phyloP scores from a whole-genome alignment of 2,329 filamentous ascomycete genomes.

The Epichloe sp. region DNA sequence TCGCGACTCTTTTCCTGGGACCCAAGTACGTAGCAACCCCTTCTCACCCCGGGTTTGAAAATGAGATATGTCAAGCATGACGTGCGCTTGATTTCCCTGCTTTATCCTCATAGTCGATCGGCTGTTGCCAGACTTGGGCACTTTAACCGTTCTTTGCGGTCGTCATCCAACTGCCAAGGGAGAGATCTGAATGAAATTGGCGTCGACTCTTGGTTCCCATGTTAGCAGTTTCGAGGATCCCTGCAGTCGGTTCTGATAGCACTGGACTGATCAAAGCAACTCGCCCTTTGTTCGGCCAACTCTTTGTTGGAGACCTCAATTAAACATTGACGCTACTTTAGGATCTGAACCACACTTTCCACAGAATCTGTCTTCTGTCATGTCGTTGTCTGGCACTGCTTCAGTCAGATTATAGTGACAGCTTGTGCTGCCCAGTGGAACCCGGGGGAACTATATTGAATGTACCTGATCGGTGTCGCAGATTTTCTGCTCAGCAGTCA shows the following conservation, averaged over 20 bases:
- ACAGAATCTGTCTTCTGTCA: not conserved
- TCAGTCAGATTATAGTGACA: not conserved
- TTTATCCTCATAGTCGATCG: not conserved
- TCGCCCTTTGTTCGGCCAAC: not conserved
- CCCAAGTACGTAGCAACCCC: too few relatives aligned
- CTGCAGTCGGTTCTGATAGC: not conserved
- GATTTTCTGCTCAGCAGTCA: not conserved
- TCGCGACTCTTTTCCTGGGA: too few relatives aligned
- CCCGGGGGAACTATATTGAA: not conserved
- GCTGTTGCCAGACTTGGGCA: not conserved
- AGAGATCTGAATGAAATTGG: not conserved
- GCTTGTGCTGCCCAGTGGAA: not conserved
- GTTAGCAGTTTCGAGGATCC: not conserved
- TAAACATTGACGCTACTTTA: conserved; percentile 1
- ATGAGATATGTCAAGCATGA: too few relatives aligned
- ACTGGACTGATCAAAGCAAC: not conserved
- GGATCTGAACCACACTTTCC: not conserved
- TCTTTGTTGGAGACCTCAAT: conserved; percentile 2
- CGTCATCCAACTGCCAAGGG: not conserved
- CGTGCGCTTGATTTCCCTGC: too few relatives aligned
- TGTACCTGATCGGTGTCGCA: not conserved
- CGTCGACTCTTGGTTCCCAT: too few relatives aligned
- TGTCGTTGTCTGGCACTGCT: not conserved
- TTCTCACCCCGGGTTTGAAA: too few relatives aligned
- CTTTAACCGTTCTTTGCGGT: not conserved